A percentile compares a stretch with the other conserved stretches of the same genome.
Conservation (phyloP, 75 land plant species). For the Picea sitchensis region DNA sequence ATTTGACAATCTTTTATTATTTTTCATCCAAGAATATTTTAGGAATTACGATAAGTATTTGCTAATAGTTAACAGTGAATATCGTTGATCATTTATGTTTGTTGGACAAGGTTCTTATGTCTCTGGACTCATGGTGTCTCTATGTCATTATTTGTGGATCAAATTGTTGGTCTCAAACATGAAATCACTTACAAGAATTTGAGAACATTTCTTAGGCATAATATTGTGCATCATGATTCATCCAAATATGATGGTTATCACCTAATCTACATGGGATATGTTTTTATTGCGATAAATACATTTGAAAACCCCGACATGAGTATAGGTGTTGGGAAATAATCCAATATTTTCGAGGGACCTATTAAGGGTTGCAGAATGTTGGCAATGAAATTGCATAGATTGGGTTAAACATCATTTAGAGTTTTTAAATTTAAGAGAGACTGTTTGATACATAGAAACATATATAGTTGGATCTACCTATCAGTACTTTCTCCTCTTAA, state of each 20-base stretch:
- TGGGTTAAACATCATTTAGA: slow-evolving; percentile 91
- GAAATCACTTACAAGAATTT: slow-evolving; percentile 91
- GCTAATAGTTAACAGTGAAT: too few species aligned
- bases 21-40: too few species aligned
- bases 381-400: slow-evolving; percentile 88
- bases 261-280: slow-evolving; percentile 90
- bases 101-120: too few species aligned
- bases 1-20: too few species aligned
- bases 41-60: too few species aligned
- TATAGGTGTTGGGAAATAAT: slow-evolving; percentile 98
- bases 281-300: slow-evolving; percentile 92
- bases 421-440: slow-evolving; percentile 97
- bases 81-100: too few species aligned
- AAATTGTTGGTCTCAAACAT: slow-evolving; percentile 91
- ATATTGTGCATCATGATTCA: slow-evolving; percentile 90
- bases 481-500: slow-evolving; percentile 98
- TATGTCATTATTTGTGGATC: slow-evolving; percentile 33
- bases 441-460: slow-evolving; percentile 83
- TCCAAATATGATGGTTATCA: slow-evolving; percentile 96
- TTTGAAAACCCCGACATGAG: slow-evolving; percentile 88
- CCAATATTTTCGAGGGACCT: slow-evolving; percentile 96
- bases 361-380: slow-evolving; percentile 75
- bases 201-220: slow-evolving; percentile 70
- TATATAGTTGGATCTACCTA: slow-evolving; percentile 89
- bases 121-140: too few species aligned